Percentiles rank a stretch among this genome's conserved stretches.
Evolutionary conservation across 2,329 filamentous ascomycete species (phyloP).

Genomic region (Pochonia chlamydosporia): DNA sequence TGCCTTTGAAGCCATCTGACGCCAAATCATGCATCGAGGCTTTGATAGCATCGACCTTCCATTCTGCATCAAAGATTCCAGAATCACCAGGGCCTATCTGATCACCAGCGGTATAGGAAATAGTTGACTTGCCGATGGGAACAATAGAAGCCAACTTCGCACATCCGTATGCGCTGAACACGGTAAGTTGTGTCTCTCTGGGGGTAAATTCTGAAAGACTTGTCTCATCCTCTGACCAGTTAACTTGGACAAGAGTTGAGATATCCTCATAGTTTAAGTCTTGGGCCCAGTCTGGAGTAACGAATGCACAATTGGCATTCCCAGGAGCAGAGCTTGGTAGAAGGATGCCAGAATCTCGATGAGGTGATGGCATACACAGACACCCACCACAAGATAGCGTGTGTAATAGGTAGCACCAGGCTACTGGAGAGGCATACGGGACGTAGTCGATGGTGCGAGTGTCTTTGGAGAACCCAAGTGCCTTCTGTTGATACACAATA

Average conservation of each 20-base stretch:
- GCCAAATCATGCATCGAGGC: not conserved
- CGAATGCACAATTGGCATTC: not conserved
- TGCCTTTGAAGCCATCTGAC: not conserved
- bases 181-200: not conserved
- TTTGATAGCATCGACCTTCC: not conserved
- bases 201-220: not conserved
- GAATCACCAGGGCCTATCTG: not conserved
- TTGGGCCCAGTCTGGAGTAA: not conserved
- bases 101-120: not conserved
- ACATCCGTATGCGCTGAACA: not conserved
- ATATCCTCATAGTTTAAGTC: not conserved
- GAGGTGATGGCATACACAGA: constrained; percentile 4
- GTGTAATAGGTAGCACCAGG: constrained; percentile 7
- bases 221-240: not conserved
- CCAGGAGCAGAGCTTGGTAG: not conserved
- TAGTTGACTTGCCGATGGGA: not conserved
- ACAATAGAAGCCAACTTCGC: not conserved
- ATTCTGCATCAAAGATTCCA: not conserved
- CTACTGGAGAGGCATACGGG: constrained; percentile 1
- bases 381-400: constrained; percentile 3
- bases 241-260: not conserved
- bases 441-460: constrained; percentile 1
- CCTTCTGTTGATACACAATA: constrained; percentile 2
- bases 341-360: not conserved
- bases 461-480: not conserved